Evolutionary conservation across 257 asterid genomes (phyloP), one percentile per base, ranked within the genome.

Genomic region (Scutellaria baicalensis): DNA sequence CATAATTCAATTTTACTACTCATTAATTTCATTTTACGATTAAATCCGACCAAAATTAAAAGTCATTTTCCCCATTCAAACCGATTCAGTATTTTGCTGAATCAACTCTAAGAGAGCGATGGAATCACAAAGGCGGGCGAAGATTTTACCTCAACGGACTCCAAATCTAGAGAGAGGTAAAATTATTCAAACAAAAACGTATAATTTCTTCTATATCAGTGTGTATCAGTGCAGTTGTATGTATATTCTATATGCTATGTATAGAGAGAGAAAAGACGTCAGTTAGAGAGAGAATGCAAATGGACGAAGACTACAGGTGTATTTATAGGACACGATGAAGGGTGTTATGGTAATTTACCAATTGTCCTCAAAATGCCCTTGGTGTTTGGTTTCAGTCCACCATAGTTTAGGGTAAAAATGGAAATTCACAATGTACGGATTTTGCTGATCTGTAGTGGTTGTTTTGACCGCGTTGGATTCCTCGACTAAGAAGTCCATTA

Each of bases 321-420:
- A 85, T 88, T 82, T 88, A 88, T 88, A 88, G 95, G 86, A 72
- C 71, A 71, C 21, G 64, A 71, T 70, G 71, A 69, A 44, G 82
- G 75, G 76, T 13, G 40, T 31, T 70, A 42, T 21, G 14, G 81
- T 68, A 75, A 63, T 49, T 68, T 47, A 1, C 1, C 0, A 1
- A 18, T 1, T 9, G 60, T 61, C 42, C 74, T 5, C 18, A 23
- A 23, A 38, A 11, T 42, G 62, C 75, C 83, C 78, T 45, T n/a
- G 60, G 9, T 20, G 59, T 58, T 51, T 18, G 9, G 44, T 1
- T 61, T 51, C 0, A 52, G 36, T 20, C 42, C 42, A 20, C 13
- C 16, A 20, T 61, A 11, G 38, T 12, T 6, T n/a, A 33, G 65
- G 65, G 31, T 18, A 8, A 2, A 57, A 59, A 7, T 3, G 65